Conservation (phyloP, 2,329 filamentous ascomycete species). For the Colletotrichum australisinense region DNA sequence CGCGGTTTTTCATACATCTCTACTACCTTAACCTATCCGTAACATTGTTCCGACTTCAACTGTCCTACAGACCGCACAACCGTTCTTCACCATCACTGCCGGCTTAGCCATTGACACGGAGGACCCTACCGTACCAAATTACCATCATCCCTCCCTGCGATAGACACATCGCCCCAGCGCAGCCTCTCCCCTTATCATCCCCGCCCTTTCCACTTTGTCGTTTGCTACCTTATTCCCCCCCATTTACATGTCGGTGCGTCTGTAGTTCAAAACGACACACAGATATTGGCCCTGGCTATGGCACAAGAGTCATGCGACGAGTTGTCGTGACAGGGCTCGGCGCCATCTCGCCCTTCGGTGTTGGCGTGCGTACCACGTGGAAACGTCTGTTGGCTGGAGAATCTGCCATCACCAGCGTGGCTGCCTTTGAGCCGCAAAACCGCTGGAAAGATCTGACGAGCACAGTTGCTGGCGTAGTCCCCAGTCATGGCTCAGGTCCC, state of each 20-base stretch:
- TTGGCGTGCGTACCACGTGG: slow-evolving; percentile 85
- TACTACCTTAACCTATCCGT: too few species aligned
- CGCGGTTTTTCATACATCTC: slow-evolving; percentile 8
- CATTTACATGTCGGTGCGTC: slow-evolving; percentile 15
- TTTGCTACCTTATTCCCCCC: background rate
- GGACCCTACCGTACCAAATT: background rate
- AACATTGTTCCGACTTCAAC: slow-evolving; percentile 33
- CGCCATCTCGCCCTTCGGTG: slow-evolving; percentile 84
- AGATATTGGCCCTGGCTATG: slow-evolving; percentile 47
- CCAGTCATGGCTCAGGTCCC: slow-evolving; percentile 53
- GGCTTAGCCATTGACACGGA: slow-evolving; percentile 7
- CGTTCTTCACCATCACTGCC: background rate
- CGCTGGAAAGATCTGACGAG: slow-evolving; percentile 81
- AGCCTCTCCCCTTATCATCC: background rate
- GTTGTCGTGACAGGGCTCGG: slow-evolving; percentile 89
- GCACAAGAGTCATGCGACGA: slow-evolving; percentile 66
- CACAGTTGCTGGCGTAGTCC: slow-evolving; percentile 86
- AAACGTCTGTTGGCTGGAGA: slow-evolving; percentile 80
- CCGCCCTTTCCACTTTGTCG: slow-evolving; percentile 1
- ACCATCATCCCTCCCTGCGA: background rate
- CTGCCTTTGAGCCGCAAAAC: slow-evolving; percentile 64
- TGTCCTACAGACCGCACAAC: background rate
- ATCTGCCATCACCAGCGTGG: slow-evolving; percentile 83
- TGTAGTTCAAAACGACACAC: slow-evolving; percentile 13
- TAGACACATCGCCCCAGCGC: background rate